phyloP scores from a whole-genome alignment of 225 moss, liverwort and hornwort genomes.

The Ulota crispa region DNA sequence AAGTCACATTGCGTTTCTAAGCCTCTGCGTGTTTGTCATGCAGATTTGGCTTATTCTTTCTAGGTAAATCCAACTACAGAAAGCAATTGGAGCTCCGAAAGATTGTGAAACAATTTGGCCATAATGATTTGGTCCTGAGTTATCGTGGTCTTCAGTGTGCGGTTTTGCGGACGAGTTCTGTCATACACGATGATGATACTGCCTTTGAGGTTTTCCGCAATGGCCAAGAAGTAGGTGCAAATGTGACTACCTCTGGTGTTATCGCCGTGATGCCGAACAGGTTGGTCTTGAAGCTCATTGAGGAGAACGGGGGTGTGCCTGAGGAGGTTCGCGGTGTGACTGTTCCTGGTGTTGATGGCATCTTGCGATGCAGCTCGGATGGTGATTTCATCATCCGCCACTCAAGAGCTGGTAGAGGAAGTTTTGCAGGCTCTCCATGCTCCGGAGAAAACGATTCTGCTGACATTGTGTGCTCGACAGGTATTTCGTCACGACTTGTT shows the following conservation, averaged over 20 bases:
- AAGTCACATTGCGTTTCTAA: not conserved
- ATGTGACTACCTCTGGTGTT: slow-evolving; percentile 59
- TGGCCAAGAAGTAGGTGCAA: slow-evolving; percentile 46
- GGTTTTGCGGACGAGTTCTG: slow-evolving; percentile 51
- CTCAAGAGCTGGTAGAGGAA: slow-evolving; percentile 14
- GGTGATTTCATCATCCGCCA: slow-evolving; percentile 62
- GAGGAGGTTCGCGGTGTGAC: slow-evolving; percentile 45
- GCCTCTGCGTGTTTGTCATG: not conserved
- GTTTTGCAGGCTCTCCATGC: slow-evolving; percentile 3
- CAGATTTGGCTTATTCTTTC: slow-evolving; percentile 50
- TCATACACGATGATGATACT: slow-evolving; percentile 53
- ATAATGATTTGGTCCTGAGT: slow-evolving; percentile 48
- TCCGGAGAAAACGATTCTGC: slow-evolving; percentile 31
- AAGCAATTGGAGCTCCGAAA: slow-evolving; percentile 42
- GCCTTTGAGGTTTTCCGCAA: slow-evolving; percentile 61
- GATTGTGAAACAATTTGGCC: slow-evolving; percentile 27
- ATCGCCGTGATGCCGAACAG: slow-evolving; percentile 50
- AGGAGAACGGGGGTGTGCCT: slow-evolving; percentile 44
- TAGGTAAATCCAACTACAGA: slow-evolving; percentile 24
- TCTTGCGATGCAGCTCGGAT: slow-evolving; percentile 50
- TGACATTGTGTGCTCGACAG: slow-evolving; percentile 59
- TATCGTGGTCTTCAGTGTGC: slow-evolving; percentile 55
- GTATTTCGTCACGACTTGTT: not conserved
- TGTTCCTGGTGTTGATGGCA: slow-evolving; percentile 42
- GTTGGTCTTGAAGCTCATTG: slow-evolving; percentile 42